Percentiles rank a stretch among this genome's conserved stretches.
Evolutionary conservation across 192 early-diverging fungal species (phyloP).

Genomic region (Glomus cerebriforme): DNA sequence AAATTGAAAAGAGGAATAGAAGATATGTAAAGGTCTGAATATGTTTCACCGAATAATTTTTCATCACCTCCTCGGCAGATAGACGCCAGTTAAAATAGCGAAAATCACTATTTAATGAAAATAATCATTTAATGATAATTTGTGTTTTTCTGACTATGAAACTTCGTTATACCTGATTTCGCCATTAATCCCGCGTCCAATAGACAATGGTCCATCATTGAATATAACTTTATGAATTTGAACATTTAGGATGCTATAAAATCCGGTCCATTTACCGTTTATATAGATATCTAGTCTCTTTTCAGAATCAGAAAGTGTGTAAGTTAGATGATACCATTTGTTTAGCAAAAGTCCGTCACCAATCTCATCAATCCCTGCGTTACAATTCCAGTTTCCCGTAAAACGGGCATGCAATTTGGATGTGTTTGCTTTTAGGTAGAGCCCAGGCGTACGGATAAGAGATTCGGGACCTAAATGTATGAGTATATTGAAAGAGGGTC

Average conservation of each 20-base stretch:
- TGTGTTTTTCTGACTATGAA: too few relatives aligned
- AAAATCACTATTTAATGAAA: too few relatives aligned
- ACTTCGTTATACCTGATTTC: slow-evolving; percentile 26
- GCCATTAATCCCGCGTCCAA: slow-evolving; percentile 11
- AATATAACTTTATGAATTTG: slow-evolving; percentile 7
- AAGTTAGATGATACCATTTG: slow-evolving; percentile 28
- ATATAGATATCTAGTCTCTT: slow-evolving; percentile 26
- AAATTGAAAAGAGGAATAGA: too few relatives aligned
- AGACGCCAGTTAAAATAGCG: too few relatives aligned
- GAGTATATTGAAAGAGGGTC: background rate
- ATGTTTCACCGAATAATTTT: too few relatives aligned
- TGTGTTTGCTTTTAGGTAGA: background rate
- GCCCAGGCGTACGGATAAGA: background rate
- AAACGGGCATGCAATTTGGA: background rate
- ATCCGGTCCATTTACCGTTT: slow-evolving; percentile 12
- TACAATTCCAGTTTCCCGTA: background rate
- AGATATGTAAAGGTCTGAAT: too few relatives aligned
- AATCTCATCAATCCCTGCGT: background rate
- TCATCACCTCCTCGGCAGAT: too few relatives aligned
- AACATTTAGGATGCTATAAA: background rate
- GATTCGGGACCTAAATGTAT: background rate
- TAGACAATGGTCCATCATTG: slow-evolving; percentile 14
- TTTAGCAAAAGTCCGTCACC: background rate
- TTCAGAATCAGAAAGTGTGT: slow-evolving; percentile 22
- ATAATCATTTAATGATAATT: too few relatives aligned